Percentiles rank a stretch among this genome's conserved stretches.
Evolutionary conservation across 2,329 filamentous ascomycete genomes (phyloP).

Genomic region (Claviceps purpurea): DNA sequence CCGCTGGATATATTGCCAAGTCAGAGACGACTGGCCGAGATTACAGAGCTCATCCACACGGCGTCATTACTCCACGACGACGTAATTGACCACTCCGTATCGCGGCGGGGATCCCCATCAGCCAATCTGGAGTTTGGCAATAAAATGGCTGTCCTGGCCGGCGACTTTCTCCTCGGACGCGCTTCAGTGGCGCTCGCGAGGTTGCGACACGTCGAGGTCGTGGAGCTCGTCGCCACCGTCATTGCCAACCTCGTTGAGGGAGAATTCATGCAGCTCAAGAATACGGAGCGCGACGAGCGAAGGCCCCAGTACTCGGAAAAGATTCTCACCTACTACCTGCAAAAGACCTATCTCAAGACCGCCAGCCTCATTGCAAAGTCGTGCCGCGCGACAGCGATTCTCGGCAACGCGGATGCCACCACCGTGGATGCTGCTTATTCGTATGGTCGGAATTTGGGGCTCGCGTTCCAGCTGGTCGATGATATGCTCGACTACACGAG

Average conservation of each 20-base stretch:
- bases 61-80: slow-evolving; percentile 95
- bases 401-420: slow-evolving; percentile 62
- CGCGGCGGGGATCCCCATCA: slow-evolving; percentile 69
- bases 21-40: slow-evolving; percentile 84
- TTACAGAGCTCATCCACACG: slow-evolving; percentile 94
- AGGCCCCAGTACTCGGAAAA: slow-evolving; percentile 80
- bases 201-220: slow-evolving; percentile 83
- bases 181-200: slow-evolving; percentile 89
- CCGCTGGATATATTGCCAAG: slow-evolving; percentile 72
- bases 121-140: slow-evolving; percentile 95
- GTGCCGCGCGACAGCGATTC: slow-evolving; percentile 75
- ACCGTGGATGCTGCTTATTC: slow-evolving; percentile 84
- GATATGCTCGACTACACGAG: slow-evolving; percentile 96
- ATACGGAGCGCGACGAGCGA: slow-evolving; percentile 78
- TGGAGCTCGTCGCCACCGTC: slow-evolving; percentile 85
- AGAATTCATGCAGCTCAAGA: slow-evolving; percentile 99
- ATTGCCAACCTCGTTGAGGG: slow-evolving; percentile 97
- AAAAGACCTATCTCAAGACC: slow-evolving; percentile 97
- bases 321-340: slow-evolving; percentile 81
- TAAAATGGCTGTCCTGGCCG: slow-evolving; percentile 96
- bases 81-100: slow-evolving; percentile 86
- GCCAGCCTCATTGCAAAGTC: slow-evolving; percentile 94
- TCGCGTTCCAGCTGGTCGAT: slow-evolving; percentile 95
- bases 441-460: slow-evolving; percentile 84
- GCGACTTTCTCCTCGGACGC: slow-evolving; percentile 88